Base-by-base conservation (phyloP, 2,329 filamentous ascomycete species). In the Claviceps fusiformis region DNA sequence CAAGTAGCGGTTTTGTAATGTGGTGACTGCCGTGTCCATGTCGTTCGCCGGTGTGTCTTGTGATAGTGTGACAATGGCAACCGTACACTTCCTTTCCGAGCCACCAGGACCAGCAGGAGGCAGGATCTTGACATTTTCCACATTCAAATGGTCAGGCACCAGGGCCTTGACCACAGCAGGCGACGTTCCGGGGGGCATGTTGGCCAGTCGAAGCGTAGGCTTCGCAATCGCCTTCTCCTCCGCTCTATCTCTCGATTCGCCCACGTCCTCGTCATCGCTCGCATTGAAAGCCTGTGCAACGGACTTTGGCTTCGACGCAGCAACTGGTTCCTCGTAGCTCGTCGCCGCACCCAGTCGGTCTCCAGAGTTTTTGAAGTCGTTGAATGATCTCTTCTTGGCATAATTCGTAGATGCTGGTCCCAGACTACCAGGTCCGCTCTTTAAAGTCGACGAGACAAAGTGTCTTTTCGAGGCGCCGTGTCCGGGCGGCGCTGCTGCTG, bases 31-130 rank as follows among this genome's bases (percentile, higher is more conserved):
- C 4, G 81, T 77, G 63, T 96, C 90, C 54, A 96, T 91, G 55
- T 95, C 88, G 29, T 84, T 86, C 0, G 86, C 86, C 0, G 89
- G 81, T 0, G 89, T 93, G 60, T 93, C 88, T 56, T 86, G 83
- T 1, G 86, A 83, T 35, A 95, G 71, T 0, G 86, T 90, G 49
- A 93, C 86, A 62, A 95, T 89, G 5, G 89, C 89, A 17, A 87
- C 79, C 39, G 82, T 78, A 2, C 85, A 86, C 64, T 83, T 90
- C 56, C 86, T 79, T 61, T 91, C 86, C 3, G 74, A 77, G 13
- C 70, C 70, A 43, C 70, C 72, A 1, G 79, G 70, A 2, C 75
- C 77, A 13, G 71, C 65, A 35, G 54, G 51, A 48, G 56, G 79
- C 33, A 87, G 69, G 35, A 93, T 82, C 63, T 85, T 86, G 52